These are phyloP conservation scores for Erodium chrysanthum DNA, from an alignment of 441 rosid species.

Conservation along the genomic window DNA sequence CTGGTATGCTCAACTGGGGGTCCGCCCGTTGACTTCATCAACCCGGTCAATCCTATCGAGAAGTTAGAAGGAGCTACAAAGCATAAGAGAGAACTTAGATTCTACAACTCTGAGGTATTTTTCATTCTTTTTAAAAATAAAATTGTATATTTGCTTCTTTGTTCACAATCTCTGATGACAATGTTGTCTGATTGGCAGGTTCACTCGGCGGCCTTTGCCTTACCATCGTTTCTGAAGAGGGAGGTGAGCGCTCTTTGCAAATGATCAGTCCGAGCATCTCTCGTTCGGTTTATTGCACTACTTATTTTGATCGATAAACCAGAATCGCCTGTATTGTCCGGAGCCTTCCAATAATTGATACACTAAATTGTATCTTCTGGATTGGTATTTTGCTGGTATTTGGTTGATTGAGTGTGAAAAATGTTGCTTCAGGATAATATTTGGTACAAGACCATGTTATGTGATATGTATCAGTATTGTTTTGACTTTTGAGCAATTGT, in stretches of 20 bases:
- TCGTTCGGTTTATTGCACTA: neutral
- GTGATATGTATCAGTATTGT: neutral
- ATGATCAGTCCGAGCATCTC: neutral
- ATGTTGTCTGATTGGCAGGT: conserved; percentile 35
- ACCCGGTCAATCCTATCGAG: conserved; percentile 91
- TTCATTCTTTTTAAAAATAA: neutral
- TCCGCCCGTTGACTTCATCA: conserved; percentile 64
- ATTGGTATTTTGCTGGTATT: neutral
- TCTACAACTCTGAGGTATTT: conserved; percentile 71
- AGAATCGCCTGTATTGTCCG: neutral
- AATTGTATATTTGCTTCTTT: too few relatives aligned
- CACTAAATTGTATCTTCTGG: neutral
- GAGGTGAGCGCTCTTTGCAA: conserved; percentile 48
- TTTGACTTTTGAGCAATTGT: too few relatives aligned
- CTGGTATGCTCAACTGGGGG: conserved; percentile 74
- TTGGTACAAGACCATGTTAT: neutral
- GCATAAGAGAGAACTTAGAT: conserved; percentile 58
- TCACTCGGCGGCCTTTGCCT: conserved; percentile 76
- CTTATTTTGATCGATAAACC: neutral
- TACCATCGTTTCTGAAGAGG: conserved; percentile 70
- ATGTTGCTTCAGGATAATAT: too few relatives aligned
- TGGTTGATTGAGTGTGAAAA: neutral
- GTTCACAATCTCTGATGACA: neutral
- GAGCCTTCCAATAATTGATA: neutral
- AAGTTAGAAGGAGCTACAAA: conserved; percentile 63